phyloP scores from a whole-genome alignment of 2,329 filamentous ascomycete species.

The Hypoxylon rubiginosum region DNA sequence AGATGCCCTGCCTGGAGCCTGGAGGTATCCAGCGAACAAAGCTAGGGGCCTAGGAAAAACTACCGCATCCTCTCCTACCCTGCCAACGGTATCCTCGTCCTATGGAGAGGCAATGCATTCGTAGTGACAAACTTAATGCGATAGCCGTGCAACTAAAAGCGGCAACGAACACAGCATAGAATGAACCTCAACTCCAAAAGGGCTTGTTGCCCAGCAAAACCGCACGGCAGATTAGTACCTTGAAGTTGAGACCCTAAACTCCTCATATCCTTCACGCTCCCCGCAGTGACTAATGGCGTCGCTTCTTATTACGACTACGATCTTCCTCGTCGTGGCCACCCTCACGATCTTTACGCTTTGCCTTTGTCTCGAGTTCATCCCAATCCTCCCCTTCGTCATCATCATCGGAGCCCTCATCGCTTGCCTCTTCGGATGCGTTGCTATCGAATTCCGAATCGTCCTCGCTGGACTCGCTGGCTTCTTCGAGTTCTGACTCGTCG shows the following conservation, averaged over 20 bases:
- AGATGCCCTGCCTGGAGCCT: conserved; percentile 4
- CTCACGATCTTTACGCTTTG: conserved; percentile 84
- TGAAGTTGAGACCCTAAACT: background rate
- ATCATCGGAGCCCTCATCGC: conserved; percentile 77
- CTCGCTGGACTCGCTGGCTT: conserved; percentile 79
- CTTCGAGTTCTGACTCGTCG: conserved; percentile 86
- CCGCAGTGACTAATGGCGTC: conserved; percentile 59
- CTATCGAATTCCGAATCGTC: conserved; percentile 95
- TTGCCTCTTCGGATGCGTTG: conserved; percentile 85
- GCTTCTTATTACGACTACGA: conserved; percentile 77
- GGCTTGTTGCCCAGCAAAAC: background rate
- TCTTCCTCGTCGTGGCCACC: conserved; percentile 81
- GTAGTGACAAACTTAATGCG: conserved; percentile 1
- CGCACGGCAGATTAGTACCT: background rate
- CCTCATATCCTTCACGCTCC: background rate
- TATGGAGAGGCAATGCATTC: background rate
- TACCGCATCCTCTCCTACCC: conserved; percentile 9
- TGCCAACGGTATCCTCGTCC: background rate
- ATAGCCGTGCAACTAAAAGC: background rate
- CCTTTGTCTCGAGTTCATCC: conserved; percentile 95
- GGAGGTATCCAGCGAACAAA: conserved; percentile 9
- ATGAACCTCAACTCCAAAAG: conserved; percentile 25
- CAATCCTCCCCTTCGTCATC: conserved; percentile 89
- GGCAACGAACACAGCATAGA: background rate
- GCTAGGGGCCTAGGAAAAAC: conserved; percentile 10